Base-by-base conservation (phyloP, 345 rosid species). In the Schrenkiella parvula region DNA sequence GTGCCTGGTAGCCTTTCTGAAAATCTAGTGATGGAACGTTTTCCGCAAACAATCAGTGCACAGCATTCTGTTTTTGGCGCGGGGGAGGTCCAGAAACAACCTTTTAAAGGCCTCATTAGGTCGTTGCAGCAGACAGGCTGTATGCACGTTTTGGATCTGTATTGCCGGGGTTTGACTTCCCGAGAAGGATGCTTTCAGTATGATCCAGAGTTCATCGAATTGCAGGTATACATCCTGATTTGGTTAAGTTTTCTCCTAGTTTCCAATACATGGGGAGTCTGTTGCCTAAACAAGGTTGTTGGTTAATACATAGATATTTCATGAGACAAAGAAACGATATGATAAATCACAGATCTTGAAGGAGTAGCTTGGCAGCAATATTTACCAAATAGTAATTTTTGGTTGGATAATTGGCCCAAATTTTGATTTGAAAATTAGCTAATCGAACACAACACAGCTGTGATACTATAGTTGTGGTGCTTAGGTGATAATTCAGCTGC, bases 41-140 rank as follows among this genome's bases (percentile, higher is more conserved):
- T 67, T 31, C 86, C 77, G 66, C 78, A 74, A 41, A 28, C 64
- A 19, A 44, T 68, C 46, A 68, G 66, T 57, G 74, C 77, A 70
- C 66, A 78, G 2, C 17, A 66, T 71, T 75, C 85, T 41, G 50
- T 79, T 65, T 78, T 51, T 8, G 82, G 83, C 66, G 81, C 77
- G 73, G 86, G 82, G 68, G 79, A 71, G 38, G 80, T 61, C 70
- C 84, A 76, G 47, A 83, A 82, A 80, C 85, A 81, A 70, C 96
- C 97, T 64, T 93, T 77, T 76, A 91, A 89, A 82, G 98, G 98
- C 72, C 77, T 93, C 57, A 84, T 93, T 74, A 84, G 87, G 86
- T 89, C 97, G 48, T 87, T 93, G 78, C 97, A 93, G 85, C 88
- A 91, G 82, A 87, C 84, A 76, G 97, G 98, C 41, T 93, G 97